A percentile compares a stretch with the other conserved stretches of the same genome.
These are phyloP conservation scores for Phytopythium ostracodes DNA, from an alignment of 352 stramenopile species.

Conservation along the genomic window DNA sequence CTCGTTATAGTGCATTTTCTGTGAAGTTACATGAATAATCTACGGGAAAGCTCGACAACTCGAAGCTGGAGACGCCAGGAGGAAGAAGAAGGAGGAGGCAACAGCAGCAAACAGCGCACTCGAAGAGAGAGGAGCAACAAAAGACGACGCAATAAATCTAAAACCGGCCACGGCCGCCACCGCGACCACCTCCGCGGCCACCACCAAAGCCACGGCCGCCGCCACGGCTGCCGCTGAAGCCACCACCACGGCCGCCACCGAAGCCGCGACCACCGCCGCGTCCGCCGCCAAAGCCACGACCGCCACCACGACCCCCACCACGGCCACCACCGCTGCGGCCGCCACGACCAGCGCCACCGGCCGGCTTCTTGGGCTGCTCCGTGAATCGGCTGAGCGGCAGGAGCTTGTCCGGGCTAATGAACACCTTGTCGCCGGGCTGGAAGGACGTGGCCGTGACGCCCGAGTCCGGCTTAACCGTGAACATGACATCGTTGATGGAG, in stretches of 20 bases:
- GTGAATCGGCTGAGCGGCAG: constrained; percentile 96
- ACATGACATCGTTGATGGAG: constrained; percentile 95
- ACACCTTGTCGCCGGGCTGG: constrained; percentile 96
- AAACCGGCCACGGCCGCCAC: constrained; percentile 23
- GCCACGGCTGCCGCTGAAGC: constrained; percentile 29
- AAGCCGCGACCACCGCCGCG: constrained; percentile 24
- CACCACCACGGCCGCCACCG: constrained; percentile 21
- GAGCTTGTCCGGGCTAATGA: constrained; percentile 97
- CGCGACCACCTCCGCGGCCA: constrained; percentile 31
- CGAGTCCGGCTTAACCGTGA: constrained; percentile 96
- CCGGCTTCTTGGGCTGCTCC: constrained; percentile 79
- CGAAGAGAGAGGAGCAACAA: constrained; percentile 16
- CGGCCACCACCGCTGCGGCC: constrained; percentile 38
- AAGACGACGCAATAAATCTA: constrained; percentile 21
- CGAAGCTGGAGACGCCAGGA: background rate
- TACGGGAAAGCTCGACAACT: constrained; percentile 9
- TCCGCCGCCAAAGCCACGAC: constrained; percentile 37
- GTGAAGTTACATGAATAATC: constrained; percentile 8
- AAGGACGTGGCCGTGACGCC: constrained; percentile 95
- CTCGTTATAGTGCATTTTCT: constrained; percentile 5
- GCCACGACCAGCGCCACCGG: constrained; percentile 34
- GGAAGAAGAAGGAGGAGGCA: background rate
- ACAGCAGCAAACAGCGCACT: constrained; percentile 1
- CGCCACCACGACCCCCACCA: constrained; percentile 27
- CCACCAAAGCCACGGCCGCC: constrained; percentile 28